These are phyloP conservation scores for Lichtheimia hyalospora DNA, from an alignment of 371 early-diverging fungal genomes.

Conservation along the genomic window DNA sequence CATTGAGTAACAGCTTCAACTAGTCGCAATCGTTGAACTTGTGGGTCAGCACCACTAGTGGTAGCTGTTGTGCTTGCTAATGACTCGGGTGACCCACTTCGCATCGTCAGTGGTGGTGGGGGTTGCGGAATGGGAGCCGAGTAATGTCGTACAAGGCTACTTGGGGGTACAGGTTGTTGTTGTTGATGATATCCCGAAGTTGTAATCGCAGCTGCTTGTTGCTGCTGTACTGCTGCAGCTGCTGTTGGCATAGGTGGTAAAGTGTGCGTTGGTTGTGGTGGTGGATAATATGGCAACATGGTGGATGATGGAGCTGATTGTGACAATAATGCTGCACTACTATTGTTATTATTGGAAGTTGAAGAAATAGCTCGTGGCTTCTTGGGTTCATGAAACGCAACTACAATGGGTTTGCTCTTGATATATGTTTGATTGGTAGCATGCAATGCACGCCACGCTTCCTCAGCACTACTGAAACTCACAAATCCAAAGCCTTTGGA, in stretches of 20 bases:
- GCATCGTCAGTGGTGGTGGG: not conserved
- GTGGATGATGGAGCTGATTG: too few species aligned
- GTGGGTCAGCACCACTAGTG: constrained; percentile 17
- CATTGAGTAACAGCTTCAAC: constrained; percentile 23
- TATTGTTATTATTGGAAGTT: not conserved
- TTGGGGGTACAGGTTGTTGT: not conserved
- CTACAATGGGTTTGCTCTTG: constrained; percentile 38
- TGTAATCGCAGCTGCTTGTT: not conserved
- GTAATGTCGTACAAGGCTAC: not conserved
- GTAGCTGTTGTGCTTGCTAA: constrained; percentile 30
- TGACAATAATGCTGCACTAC: not conserved
- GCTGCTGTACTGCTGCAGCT: not conserved
- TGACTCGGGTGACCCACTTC: constrained; percentile 24
- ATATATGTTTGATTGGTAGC: constrained; percentile 40
- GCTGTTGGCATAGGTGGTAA: not conserved
- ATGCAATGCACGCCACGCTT: constrained; percentile 34
- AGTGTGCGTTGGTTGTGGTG: not conserved
- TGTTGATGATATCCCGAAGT: not conserved
- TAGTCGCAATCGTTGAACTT: constrained; percentile 21
- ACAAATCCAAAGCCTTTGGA: constrained; percentile 56
- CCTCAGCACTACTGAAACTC: constrained; percentile 42
- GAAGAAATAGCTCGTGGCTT: constrained; percentile 23
- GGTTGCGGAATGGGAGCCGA: not conserved
- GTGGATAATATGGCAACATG: not conserved
- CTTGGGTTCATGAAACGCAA: constrained; percentile 51